Base-by-base conservation (phyloP, 805 yeast genomes). In the Ogataea chonburiensis region DNA sequence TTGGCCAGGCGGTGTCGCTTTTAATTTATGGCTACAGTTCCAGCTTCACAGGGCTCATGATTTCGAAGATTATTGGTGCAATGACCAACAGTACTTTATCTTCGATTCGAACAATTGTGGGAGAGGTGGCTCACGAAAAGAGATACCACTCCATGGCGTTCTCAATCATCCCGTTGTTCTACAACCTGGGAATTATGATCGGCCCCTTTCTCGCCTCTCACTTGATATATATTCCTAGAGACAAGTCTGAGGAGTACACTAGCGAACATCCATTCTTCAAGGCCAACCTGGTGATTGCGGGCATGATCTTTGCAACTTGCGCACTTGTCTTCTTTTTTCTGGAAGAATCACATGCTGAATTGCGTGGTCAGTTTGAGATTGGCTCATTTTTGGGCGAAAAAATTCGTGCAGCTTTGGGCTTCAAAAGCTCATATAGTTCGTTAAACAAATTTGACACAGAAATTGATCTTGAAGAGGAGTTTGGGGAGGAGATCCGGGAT, bases 101-200 rank as follows among this genome's bases (percentile, higher is more conserved):
- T 0, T 82, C 78, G 10, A 50, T 79, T 20, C 60, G 85, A 51
- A 79, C 85, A 0, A 57, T 69, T 28, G 64, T 79, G 28, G 86
- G 84, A 2, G 86, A 79, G 50, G 56, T 77, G 14, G 79, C 81
- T 6, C 56, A 60, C 5, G 74, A 78, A 38, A 64, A 75, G 34
- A 63, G 63, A 23, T 83, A 79, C 49, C 84, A 79, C 54, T 79
- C 81, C 5, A 37, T 76, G 7, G 84, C 83, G 1, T 79, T 79
- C 49, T 68, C 79, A 19, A 71, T 77, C 4, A 65, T 79, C 58
- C 84, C 86, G 0, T 54, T 79, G 25, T 58, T 79, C 11, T 79
- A 73, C 68, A 79, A 78, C 49, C 45, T 77, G 17, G 86, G 86
- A 3, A 60, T 73, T 17, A 69, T 78, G 12, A 50, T 79, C 14